Percentiles rank a stretch among this genome's conserved stretches.
Conservation (phyloP, 202 grass and related monocot genomes). For the Saccharum hybrid region DNA sequence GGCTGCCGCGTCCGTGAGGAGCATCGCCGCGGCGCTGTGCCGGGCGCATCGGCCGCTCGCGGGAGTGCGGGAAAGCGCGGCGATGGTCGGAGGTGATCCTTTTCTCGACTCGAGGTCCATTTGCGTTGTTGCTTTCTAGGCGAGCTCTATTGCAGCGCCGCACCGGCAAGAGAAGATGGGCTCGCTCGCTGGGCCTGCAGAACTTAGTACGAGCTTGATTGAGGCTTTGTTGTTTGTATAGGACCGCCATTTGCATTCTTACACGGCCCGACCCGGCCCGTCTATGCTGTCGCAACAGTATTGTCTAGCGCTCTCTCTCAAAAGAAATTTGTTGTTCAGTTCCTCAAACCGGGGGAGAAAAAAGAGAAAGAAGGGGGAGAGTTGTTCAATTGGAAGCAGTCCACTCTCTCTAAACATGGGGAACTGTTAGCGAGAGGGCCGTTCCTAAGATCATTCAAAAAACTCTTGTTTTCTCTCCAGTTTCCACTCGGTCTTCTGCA, state of each 20-base stretch:
- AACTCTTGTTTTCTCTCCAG: conserved; percentile 14
- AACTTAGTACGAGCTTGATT: too few relatives aligned
- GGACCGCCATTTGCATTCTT: background rate
- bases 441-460: conserved; percentile 23
- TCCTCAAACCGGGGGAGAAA: background rate
- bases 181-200: too few relatives aligned
- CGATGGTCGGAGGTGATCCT: too few relatives aligned
- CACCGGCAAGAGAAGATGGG: too few relatives aligned
- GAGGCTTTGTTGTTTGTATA: too few relatives aligned
- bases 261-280: background rate
- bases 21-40: too few relatives aligned
- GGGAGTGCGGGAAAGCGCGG: too few relatives aligned
- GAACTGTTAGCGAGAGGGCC: background rate
- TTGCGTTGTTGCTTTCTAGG: too few relatives aligned
- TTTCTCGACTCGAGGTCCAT: too few relatives aligned
- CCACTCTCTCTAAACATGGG: background rate
- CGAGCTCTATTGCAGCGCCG: too few relatives aligned
- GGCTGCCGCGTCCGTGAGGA: too few relatives aligned
- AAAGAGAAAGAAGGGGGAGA: background rate
- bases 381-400: background rate
- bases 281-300: background rate
- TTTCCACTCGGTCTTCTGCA: background rate
- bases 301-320: background rate
- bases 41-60: too few relatives aligned
- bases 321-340: background rate